Percentiles rank a stretch among this genome's conserved stretches.
Evolutionary conservation across 2,329 filamentous ascomycete genomes (phyloP).

Genomic region (Fusarium palustre): DNA sequence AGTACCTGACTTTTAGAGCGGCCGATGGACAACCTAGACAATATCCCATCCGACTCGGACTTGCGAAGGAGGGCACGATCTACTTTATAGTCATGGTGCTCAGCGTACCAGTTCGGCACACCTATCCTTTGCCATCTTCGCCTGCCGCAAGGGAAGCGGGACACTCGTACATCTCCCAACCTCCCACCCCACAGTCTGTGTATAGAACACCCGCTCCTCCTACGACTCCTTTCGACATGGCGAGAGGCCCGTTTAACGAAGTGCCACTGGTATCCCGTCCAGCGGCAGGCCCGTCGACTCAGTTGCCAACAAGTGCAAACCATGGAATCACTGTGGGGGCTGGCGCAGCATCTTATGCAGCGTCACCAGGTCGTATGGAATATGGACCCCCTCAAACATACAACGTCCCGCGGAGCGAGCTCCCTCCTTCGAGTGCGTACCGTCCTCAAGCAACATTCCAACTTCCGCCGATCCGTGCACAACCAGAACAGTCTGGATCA

Average conservation of each 20-base stretch:
- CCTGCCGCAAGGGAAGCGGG: slow-evolving; percentile 58
- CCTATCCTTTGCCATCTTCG: slow-evolving; percentile 59
- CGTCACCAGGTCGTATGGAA: slow-evolving; percentile 59
- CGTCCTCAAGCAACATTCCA: slow-evolving; percentile 56
- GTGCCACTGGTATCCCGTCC: slow-evolving; percentile 42
- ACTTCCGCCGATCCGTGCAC: slow-evolving; percentile 61
- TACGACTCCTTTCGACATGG: slow-evolving; percentile 61
- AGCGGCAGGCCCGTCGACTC: slow-evolving; percentile 46
- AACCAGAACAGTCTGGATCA: slow-evolving; percentile 47
- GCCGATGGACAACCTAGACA: slow-evolving; percentile 64
- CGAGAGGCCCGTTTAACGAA: slow-evolving; percentile 57
- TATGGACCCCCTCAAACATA: slow-evolving; percentile 62
- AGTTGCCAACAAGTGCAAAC: slow-evolving; percentile 51
- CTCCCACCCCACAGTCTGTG: slow-evolving; percentile 46
- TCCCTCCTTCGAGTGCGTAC: slow-evolving; percentile 51
- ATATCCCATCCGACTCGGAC: slow-evolving; percentile 64
- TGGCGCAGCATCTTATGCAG: slow-evolving; percentile 54
- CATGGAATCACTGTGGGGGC: slow-evolving; percentile 15
- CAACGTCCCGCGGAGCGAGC: slow-evolving; percentile 66
- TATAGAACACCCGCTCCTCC: slow-evolving; percentile 60
- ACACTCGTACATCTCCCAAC: slow-evolving; percentile 56
- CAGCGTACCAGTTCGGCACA: slow-evolving; percentile 52
- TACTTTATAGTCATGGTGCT: slow-evolving; percentile 70
- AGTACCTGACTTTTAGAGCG: slow-evolving; percentile 66
- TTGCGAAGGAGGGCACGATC: slow-evolving; percentile 70